Evolutionary conservation across 768 basidiomycete genomes (phyloP), one percentile per base, ranked within the genome.

Genomic region (Trametes cubensis): DNA sequence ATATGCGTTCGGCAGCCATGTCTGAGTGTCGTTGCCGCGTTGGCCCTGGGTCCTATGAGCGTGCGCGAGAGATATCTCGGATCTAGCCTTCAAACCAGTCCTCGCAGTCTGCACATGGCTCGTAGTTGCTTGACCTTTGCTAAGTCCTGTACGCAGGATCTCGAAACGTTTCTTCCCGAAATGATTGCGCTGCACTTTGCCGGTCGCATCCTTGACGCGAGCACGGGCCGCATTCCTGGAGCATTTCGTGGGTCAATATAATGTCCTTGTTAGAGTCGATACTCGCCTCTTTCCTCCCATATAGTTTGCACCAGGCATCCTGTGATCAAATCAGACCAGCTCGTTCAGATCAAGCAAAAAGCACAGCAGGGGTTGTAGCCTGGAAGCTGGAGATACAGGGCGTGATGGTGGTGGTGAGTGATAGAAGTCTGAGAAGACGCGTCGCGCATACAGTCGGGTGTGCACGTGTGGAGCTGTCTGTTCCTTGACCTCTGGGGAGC

Each of bases 261-360:
- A 17, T 15, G 6, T 4, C 13, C 14, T 20, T 17, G 15, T 17
- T n/a, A 7, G 17, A 30, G 20, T 14, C 13, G 41, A 13, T 20
- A 20, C 72, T 39, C 50, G 86, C 88, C 85, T 79, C 75, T 83
- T 87, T 14, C 88, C 88, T 23, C 88, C 88, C 87, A 88, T 89
- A 63, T 89, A 90, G 67, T 90, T 90, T 30, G 87, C 88, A 6
- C 88, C 88, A 21, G 75, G 74, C 87, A 88, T 87, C 54, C 6
- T 65, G 51, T 51, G 65, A 55, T 50, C 40, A 15, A 6, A 6
- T 11, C 34, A 34, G 34, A 34, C 10, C 5, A 11, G 34, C 10
- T 34, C 10, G 34, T 34, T 34, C 34, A 34, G 10, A 34, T 34
- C 5, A 34, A 23, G 20, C 45, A n/a, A 23, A 38, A 11, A 23